Base-by-base conservation (phyloP, 305 asterid species). In the Striga hermonthica region DNA sequence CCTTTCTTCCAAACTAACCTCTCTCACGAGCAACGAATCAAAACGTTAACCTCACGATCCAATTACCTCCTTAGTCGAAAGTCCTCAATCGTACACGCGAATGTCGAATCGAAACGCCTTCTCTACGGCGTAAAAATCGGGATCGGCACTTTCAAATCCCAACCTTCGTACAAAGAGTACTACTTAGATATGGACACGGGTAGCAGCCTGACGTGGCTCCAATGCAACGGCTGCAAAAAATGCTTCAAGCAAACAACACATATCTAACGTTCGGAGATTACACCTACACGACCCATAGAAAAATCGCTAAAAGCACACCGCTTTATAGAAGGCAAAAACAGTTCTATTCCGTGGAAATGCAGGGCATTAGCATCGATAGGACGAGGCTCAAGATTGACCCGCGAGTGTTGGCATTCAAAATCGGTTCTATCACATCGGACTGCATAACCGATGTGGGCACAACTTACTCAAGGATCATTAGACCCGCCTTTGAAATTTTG, bases 371-470 rank as follows among this genome's bases (percentile, higher is more conserved):
- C 31, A 22, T 22, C 31, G 31, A 2, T 22, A 22, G 31, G 31
- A 22, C 31, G 31, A 22, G 31, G 31, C 31, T 22, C 31, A 22
- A 22, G 31, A 22, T 22, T 2, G 31, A 22, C 31, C 31, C 31
- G 2, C 31, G 31, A 13, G 68, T 43, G 31, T 74, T 69, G 43
- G 56, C 10, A 47, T 14, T 60, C 40, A 62, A 34, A n/a, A 64
- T 11, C 1, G 34, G 37, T 13, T 52, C 36, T 7, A 11, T 43
- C 1, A 22, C 12, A 22, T 40, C 59, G 4, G 68, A 64, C 39
- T 75, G 74, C 61, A 47, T 39, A 14, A 40, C 63, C 14, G 80
- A 75, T 55, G 47, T 68, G 4, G 71, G 80, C 8, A 61, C 76
- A 1, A 43, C 68, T 1, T 66, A 60, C 50, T 66, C 76, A 41